Evolutionary conservation across 352 stramenopile species (phyloP).

Genomic region (Halophytophthora batemanensis): DNA sequence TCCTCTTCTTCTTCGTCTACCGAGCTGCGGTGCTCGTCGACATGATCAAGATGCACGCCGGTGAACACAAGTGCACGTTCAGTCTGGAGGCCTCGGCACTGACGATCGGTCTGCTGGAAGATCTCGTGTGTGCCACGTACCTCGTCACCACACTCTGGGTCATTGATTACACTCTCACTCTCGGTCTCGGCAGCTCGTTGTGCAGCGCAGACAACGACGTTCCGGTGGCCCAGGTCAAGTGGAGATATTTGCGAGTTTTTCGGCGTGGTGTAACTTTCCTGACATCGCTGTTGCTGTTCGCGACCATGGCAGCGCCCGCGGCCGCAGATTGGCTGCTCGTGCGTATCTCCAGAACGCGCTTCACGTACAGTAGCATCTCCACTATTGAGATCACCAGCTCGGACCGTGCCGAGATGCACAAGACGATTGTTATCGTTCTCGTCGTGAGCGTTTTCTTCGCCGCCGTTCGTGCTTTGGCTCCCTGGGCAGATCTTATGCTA

Average conservation of each 20-base stretch:
- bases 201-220: conserved; percentile 2
- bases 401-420: conserved; percentile 19
- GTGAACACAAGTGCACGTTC: conserved; percentile 13
- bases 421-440: conserved; percentile 15
- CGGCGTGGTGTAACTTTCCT: conserved; percentile 27
- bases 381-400: conserved; percentile 25
- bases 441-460: conserved; percentile 14
- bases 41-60: conserved; percentile 30
- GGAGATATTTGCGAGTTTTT: background rate
- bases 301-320: conserved; percentile 21
- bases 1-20: conserved; percentile 36
- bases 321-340: conserved; percentile 37
- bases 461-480: conserved; percentile 13
- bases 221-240: background rate
- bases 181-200: conserved; percentile 3
- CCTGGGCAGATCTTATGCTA: conserved; percentile 24
- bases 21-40: conserved; percentile 16
- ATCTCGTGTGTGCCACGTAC: conserved; percentile 31
- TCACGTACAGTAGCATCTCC: conserved; percentile 35
- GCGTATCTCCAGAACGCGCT: conserved; percentile 30
- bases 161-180: conserved; percentile 11
- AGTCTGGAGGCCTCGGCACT: conserved; percentile 16
- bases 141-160: conserved; percentile 22
- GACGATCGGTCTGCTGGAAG: conserved; percentile 37
- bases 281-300: conserved; percentile 28